Conservation (phyloP, 352 stramenopile genomes). For the Globisporangium perplexum region DNA sequence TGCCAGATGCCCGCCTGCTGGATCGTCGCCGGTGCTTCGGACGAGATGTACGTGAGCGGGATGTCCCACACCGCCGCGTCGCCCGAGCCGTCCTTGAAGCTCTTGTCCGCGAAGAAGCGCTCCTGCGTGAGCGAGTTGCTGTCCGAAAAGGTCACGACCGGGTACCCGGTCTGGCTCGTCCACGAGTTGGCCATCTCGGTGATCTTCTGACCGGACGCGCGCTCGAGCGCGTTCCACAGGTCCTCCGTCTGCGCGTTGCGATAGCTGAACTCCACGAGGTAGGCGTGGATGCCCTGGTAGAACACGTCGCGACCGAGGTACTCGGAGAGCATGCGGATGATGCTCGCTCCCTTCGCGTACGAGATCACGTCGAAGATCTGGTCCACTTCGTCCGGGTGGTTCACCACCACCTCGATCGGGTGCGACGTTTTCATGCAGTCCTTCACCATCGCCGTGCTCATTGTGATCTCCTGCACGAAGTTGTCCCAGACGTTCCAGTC, state of each 20-base stretch:
- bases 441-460: constrained; percentile 85
- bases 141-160: constrained; percentile 76
- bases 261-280: constrained; percentile 94
- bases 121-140: constrained; percentile 86
- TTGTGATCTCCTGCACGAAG: constrained; percentile 82
- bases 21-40: constrained; percentile 29
- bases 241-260: constrained; percentile 94
- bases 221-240: constrained; percentile 92
- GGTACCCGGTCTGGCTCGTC: constrained; percentile 94
- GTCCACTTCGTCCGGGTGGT: constrained; percentile 92
- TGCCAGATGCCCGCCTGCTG: constrained; percentile 68
- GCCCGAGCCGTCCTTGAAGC: constrained; percentile 36
- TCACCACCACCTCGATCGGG: constrained; percentile 94
- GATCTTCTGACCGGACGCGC: constrained; percentile 87
- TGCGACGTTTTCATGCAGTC: constrained; percentile 90
- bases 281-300: constrained; percentile 87
- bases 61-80: constrained; percentile 85
- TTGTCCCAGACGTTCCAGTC: constrained; percentile 95
- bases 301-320: constrained; percentile 66
- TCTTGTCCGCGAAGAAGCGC: constrained; percentile 91
- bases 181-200: constrained; percentile 91
- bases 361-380: constrained; percentile 98
- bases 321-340: constrained; percentile 73
- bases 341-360: constrained; percentile 90
- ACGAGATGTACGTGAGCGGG: constrained; percentile 69